Evolutionary conservation across 352 stramenopile species (phyloP).

Genomic region (Lagenidium sp.): DNA sequence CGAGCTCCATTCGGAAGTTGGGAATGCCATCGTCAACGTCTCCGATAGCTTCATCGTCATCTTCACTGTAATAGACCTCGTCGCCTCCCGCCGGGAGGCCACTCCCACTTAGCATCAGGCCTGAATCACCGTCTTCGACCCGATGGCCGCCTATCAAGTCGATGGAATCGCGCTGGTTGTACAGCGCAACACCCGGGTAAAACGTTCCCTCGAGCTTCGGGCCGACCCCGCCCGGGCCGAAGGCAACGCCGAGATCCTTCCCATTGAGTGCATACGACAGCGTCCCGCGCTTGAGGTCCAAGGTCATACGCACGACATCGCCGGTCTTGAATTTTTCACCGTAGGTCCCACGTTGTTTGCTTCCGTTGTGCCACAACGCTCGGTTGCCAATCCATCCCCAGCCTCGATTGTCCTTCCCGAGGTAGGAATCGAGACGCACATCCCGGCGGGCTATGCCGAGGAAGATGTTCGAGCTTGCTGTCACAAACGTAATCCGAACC

Average conservation of each 20-base stretch:
- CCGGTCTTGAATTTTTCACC: slow-evolving; percentile 88
- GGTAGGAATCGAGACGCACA: slow-evolving; percentile 81
- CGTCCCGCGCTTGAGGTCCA: slow-evolving; percentile 76
- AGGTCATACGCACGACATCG: slow-evolving; percentile 71
- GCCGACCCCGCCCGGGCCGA: slow-evolving; percentile 76
- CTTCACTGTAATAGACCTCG: slow-evolving; percentile 67
- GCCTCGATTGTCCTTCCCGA: slow-evolving; percentile 88
- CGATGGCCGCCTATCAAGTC: slow-evolving; percentile 79
- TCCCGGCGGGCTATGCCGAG: slow-evolving; percentile 78
- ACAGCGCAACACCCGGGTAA: slow-evolving; percentile 79
- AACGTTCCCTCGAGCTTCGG: slow-evolving; percentile 83
- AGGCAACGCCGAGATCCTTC: slow-evolving; percentile 84
- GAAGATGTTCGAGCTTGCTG: slow-evolving; percentile 87
- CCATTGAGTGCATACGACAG: slow-evolving; percentile 86
- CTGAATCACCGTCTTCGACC: slow-evolving; percentile 55
- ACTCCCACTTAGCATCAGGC: slow-evolving; percentile 16
- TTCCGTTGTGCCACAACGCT: slow-evolving; percentile 86
- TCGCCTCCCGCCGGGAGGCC: slow-evolving; percentile 35
- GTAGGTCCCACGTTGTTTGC: slow-evolving; percentile 86
- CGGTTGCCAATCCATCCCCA: slow-evolving; percentile 90
- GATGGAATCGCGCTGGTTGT: slow-evolving; percentile 84
- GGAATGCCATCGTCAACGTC: slow-evolving; percentile 52
- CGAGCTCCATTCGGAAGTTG: slow-evolving; percentile 81
- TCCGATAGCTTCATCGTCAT: slow-evolving; percentile 48
- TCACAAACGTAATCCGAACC: slow-evolving; percentile 80